A percentile compares a stretch with the other conserved stretches of the same genome.
Evolutionary conservation across 805 yeast species (phyloP).

Genomic region (Saccharomycopsis oosterbeekiorum): DNA sequence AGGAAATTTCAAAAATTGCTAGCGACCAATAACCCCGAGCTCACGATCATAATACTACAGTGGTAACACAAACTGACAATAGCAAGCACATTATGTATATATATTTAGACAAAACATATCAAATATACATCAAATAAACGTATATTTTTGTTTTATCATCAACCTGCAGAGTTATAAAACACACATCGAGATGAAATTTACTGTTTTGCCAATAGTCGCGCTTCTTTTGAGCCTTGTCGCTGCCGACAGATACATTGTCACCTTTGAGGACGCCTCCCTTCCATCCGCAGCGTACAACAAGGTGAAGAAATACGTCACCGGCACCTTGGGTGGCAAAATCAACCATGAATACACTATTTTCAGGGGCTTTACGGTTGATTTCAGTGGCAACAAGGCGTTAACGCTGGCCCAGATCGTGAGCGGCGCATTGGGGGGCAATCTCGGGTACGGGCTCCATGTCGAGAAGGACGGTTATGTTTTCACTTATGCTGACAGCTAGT

Average conservation of each 20-base stretch:
- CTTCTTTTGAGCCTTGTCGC: not conserved
- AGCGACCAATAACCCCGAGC: too few relatives aligned
- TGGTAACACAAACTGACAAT: too few relatives aligned
- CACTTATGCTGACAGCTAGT: not conserved
- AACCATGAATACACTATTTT: slow-evolving; percentile 12
- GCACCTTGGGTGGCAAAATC: slow-evolving; percentile 9
- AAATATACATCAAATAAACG: too few relatives aligned
- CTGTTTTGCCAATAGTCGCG: not conserved
- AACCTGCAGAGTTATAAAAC: too few relatives aligned
- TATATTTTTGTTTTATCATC: too few relatives aligned
- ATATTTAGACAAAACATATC: too few relatives aligned
- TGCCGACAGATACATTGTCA: not conserved
- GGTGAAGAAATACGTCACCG: slow-evolving; percentile 9
- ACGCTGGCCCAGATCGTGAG: slow-evolving; percentile 1
- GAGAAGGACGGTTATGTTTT: slow-evolving; percentile 11
- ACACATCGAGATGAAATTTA: not conserved
- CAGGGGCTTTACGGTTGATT: slow-evolving; percentile 12
- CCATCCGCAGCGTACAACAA: slow-evolving; percentile 6
- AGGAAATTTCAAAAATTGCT: too few relatives aligned
- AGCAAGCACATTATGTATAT: too few relatives aligned
- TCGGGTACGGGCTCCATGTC: slow-evolving; percentile 4
- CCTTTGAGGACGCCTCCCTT: not conserved
- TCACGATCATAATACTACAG: too few relatives aligned
- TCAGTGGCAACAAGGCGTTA: not conserved
- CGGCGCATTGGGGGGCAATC: not conserved